These are phyloP conservation scores for Capsicum pubescens DNA, from an alignment of 257 asterid genomes.

Conservation along the genomic window DNA sequence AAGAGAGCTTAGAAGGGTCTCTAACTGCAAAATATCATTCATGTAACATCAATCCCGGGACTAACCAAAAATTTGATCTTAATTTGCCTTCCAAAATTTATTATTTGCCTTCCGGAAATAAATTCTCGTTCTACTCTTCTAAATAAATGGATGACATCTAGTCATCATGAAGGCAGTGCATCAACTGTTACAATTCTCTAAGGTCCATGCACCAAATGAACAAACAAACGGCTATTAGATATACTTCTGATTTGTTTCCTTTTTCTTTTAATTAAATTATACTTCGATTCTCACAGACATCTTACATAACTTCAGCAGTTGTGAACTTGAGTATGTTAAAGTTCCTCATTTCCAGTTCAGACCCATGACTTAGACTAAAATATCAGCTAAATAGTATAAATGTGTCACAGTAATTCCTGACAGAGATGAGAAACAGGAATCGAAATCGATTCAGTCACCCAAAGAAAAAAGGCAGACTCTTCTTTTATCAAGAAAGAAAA, in stretches of 20 bases:
- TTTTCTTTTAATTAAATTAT: too few species aligned
- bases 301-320: neutral
- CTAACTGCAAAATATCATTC: constrained; percentile 1
- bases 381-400: neutral
- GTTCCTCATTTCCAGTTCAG: neutral
- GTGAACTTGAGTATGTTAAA: neutral
- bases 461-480: neutral
- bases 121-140: neutral
- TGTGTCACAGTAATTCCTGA: neutral
- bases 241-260: neutral
- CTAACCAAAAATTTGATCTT: neutral
- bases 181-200: neutral
- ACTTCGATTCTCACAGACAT: constrained; percentile 15
- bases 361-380: constrained; percentile 6
- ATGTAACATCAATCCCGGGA: neutral
- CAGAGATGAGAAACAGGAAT: constrained; percentile 5
- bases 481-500: neutral
- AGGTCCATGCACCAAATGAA: neutral
- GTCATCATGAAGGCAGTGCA: neutral
- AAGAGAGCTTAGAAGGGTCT: neutral
- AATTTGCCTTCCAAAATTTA: neutral
- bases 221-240: neutral
- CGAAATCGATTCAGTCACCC: neutral
- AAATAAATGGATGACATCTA: neutral
- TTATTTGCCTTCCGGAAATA: neutral